A percentile compares a stretch with the other conserved stretches of the same genome.
phyloP scores from a whole-genome alignment of 306 rosid species.

The Cucurbita argyrosperma region DNA sequence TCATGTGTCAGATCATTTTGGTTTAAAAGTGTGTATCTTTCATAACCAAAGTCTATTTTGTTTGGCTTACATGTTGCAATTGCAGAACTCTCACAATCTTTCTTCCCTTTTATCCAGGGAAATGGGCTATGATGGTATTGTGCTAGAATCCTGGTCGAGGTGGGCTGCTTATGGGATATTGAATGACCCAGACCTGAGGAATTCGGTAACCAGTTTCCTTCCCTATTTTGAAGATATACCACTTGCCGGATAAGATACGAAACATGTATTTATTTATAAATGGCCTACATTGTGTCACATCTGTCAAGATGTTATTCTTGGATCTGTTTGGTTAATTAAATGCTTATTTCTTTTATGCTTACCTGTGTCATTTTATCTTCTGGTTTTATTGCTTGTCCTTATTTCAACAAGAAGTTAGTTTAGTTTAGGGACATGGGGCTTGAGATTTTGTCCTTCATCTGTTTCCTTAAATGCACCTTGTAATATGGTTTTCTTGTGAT shows the following conservation, averaged over 20 bases:
- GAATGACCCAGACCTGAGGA: conserved; percentile 60
- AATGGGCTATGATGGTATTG: conserved; percentile 91
- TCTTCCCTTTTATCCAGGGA: conserved; percentile 37
- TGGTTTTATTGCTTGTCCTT: neutral
- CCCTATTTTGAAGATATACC: neutral
- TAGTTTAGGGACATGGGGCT: neutral
- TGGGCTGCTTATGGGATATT: conserved; percentile 78
- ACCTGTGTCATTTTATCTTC: neutral
- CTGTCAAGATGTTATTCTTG: neutral
- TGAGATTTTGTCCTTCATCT: neutral
- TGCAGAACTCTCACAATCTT: neutral
- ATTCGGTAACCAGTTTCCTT: conserved; percentile 29
- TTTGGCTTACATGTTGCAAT: neutral
- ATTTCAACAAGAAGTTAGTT: neutral
- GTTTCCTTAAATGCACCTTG: neutral
- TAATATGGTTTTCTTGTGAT: neutral
- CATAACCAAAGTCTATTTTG: neutral
- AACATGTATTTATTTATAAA: neutral
- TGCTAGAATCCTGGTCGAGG: conserved; percentile 95
- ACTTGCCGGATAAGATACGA: neutral
- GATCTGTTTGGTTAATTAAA: neutral
- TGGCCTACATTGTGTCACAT: neutral
- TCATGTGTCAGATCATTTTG: neutral
- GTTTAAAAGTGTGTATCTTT: neutral
- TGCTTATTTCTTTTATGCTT: neutral